phyloP scores from a whole-genome alignment of 345 rosid species.

The Turnera subulata region DNA sequence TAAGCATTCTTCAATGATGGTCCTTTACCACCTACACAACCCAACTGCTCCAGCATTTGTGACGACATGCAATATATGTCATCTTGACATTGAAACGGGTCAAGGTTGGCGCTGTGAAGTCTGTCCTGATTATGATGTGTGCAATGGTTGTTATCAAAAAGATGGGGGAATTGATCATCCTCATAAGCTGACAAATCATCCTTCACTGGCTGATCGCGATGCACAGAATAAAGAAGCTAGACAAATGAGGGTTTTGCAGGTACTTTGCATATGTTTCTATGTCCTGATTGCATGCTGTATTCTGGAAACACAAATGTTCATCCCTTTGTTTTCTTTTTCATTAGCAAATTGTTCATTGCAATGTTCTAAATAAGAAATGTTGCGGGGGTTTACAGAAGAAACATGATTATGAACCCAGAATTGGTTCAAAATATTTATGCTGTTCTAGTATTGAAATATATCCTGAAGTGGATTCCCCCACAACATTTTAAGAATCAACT shows the following conservation, averaged over 20 bases:
- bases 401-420: too few species aligned
- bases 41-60: slow-evolving; percentile 99
- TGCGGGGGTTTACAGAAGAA: too few species aligned
- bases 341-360: too few species aligned
- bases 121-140: slow-evolving; percentile 93
- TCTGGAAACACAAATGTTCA: too few species aligned
- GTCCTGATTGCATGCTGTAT: too few species aligned
- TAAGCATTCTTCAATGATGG: slow-evolving; percentile 99
- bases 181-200: slow-evolving; percentile 92
- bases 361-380: too few species aligned
- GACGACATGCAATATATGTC: slow-evolving; percentile 79
- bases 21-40: slow-evolving; percentile 96
- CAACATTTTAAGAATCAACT: too few species aligned
- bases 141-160: slow-evolving; percentile 80
- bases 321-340: too few species aligned
- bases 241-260: slow-evolving; percentile 56
- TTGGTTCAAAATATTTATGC: too few species aligned
- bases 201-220: slow-evolving; percentile 82
- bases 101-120: slow-evolving; percentile 99
- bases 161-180: slow-evolving; percentile 85
- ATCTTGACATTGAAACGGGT: slow-evolving; percentile 91
- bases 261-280: neutral
- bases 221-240: slow-evolving; percentile 98
- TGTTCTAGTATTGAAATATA: too few species aligned
- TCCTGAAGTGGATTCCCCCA: too few species aligned